These are phyloP conservation scores for Corylus americana DNA, from an alignment of 306 rosid genomes.

Conservation along the genomic window DNA sequence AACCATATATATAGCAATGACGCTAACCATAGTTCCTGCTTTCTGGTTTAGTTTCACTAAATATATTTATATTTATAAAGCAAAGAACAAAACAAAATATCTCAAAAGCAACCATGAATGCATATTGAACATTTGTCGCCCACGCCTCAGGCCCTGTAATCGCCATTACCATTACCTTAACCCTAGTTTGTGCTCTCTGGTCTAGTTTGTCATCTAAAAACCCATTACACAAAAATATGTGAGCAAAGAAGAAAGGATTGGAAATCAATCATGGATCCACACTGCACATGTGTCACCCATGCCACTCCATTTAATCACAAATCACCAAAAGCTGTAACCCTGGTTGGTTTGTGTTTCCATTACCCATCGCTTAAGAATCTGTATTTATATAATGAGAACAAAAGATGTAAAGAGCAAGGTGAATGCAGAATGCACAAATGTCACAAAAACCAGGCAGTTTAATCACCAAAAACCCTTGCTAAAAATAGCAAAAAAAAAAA, in stretches of 20 bases:
- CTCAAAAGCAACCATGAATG: neutral
- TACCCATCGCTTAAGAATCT: slow-evolving; percentile 30
- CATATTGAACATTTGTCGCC: slow-evolving; percentile 11
- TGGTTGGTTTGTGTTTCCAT: slow-evolving; percentile 6
- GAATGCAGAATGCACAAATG: slow-evolving; percentile 83
- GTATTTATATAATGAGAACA: slow-evolving; percentile 28
- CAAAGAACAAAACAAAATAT: neutral
- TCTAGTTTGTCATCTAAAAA: neutral
- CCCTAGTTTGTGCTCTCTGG: slow-evolving; percentile 3
- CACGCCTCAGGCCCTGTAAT: slow-evolving; percentile 4
- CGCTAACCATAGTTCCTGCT: slow-evolving; percentile 25
- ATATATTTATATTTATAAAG: neutral
- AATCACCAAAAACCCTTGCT: slow-evolving; percentile 46
- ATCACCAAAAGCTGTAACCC: slow-evolving; percentile 30
- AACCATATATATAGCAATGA: slow-evolving; percentile 19
- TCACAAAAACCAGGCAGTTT: slow-evolving; percentile 53
- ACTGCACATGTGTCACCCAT: slow-evolving; percentile 52
- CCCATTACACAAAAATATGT: slow-evolving; percentile 6
- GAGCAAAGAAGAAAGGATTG: neutral
- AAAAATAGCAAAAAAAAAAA: slow-evolving; percentile 50
- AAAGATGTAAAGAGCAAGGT: slow-evolving; percentile 39
- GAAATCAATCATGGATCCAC: slow-evolving; percentile 39
- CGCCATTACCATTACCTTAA: neutral
- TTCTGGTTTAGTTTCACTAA: slow-evolving; percentile 3
- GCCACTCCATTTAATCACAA: slow-evolving; percentile 9